Conservation (phyloP, 1,139 yeast species). For the Torulaspora globosa region DNA sequence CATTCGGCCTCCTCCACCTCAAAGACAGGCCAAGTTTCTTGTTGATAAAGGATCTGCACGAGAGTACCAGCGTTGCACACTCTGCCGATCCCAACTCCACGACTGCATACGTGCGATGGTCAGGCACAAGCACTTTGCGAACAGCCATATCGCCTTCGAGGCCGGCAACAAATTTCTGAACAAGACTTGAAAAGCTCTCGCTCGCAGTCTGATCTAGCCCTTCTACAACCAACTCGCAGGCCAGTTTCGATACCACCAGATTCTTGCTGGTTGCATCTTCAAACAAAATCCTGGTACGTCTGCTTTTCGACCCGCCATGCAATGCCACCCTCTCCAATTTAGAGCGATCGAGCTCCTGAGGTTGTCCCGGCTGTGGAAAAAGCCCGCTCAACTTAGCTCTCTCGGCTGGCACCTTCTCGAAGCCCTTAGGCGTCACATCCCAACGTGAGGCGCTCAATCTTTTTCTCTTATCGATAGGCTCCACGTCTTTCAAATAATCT, state of each 20-base stretch:
- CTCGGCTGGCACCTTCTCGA: slow-evolving; percentile 71
- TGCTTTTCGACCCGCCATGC: slow-evolving; percentile 38
- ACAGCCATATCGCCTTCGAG: slow-evolving; percentile 8
- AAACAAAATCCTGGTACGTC: slow-evolving; percentile 36
- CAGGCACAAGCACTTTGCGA: background rate
- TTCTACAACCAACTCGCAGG: slow-evolving; percentile 49
- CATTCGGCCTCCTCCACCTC: slow-evolving; percentile 30
- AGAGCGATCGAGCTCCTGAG: slow-evolving; percentile 52
- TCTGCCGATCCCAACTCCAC: slow-evolving; percentile 25
- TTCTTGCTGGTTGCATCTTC: slow-evolving; percentile 47
- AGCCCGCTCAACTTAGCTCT: slow-evolving; percentile 79
- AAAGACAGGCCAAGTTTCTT: slow-evolving; percentile 11
- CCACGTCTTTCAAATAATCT: slow-evolving; percentile 36
- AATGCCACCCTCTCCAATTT: slow-evolving; percentile 41
- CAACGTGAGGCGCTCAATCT: slow-evolving; percentile 54
- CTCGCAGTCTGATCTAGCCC: slow-evolving; percentile 37
- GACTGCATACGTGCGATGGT: slow-evolving; percentile 8
- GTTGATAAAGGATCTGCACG: slow-evolving; percentile 26
- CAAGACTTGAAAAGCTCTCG: background rate
- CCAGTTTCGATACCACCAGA: slow-evolving; percentile 48
- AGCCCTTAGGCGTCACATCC: slow-evolving; percentile 74
- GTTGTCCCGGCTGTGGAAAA: slow-evolving; percentile 72
- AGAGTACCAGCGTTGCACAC: slow-evolving; percentile 23
- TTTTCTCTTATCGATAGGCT: slow-evolving; percentile 44
- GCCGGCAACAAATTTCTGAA: slow-evolving; percentile 8